phyloP scores from a whole-genome alignment of 1,284 basidiomycete species.

The Rhodotorula mucilaginosa region DNA sequence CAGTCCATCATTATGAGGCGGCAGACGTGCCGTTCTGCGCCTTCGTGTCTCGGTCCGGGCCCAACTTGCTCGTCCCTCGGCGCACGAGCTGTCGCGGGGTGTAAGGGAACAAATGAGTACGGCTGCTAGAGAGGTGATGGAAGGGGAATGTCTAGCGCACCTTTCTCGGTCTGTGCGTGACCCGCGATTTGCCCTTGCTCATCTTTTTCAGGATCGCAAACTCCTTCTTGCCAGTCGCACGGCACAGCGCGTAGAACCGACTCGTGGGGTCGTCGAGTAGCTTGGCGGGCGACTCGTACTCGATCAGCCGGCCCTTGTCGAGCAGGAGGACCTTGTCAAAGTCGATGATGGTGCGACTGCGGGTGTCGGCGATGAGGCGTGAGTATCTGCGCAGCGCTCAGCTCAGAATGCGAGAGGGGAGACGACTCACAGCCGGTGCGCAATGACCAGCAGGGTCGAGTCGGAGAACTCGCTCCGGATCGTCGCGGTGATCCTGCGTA shows the following conservation, averaged over 20 bases:
- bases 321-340: slow-evolving; percentile 54
- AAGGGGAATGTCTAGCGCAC: background rate
- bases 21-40: too few relatives aligned
- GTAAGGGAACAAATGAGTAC: background rate
- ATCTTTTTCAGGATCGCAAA: slow-evolving; percentile 36
- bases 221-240: slow-evolving; percentile 36
- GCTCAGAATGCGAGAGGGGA: accelerated
- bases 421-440: slow-evolving; percentile 52
- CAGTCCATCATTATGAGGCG: too few relatives aligned
- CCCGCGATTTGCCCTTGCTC: slow-evolving; percentile 26
- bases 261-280: slow-evolving; percentile 46
- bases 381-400: background rate
- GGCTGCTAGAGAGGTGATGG: background rate
- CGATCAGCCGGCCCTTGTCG: slow-evolving; percentile 48
- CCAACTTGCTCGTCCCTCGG: background rate
- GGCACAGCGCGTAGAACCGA: slow-evolving; percentile 37
- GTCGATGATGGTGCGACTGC: slow-evolving; percentile 48
- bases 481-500: slow-evolving; percentile 58
- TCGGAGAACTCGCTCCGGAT: slow-evolving; percentile 69
- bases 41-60: background rate
- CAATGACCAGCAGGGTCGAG: slow-evolving; percentile 68
- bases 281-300: slow-evolving; percentile 54
- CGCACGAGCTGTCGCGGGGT: background rate
- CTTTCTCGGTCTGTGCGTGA: slow-evolving; percentile 32
- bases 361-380: background rate